Conservation (phyloP, 768 basidiomycete genomes). For the Boletus barrowsii region DNA sequence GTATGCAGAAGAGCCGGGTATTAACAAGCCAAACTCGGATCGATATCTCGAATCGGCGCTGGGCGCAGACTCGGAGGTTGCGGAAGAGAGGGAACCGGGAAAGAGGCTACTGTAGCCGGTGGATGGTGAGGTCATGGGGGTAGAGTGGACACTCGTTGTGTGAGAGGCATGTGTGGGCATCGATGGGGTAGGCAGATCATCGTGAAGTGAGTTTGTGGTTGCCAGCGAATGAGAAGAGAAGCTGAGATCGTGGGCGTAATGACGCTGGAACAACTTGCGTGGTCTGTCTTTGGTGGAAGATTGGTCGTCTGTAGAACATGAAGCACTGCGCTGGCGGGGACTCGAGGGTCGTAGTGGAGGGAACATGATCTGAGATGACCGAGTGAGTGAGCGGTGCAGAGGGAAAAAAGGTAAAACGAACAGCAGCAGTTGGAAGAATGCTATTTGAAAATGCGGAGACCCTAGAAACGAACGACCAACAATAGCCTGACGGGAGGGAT, state of each 20-base stretch:
- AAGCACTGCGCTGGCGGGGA: constrained; percentile 14
- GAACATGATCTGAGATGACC: constrained; percentile 18
- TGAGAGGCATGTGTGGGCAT: background rate
- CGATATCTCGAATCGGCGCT: constrained; percentile 8
- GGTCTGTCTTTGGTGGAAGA: constrained; percentile 5
- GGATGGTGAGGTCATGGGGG: constrained; percentile 26
- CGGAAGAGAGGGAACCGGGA: constrained; percentile 20
- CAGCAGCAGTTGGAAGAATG: background rate
- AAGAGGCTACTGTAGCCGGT: constrained; percentile 21
- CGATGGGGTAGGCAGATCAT: constrained; percentile 9
- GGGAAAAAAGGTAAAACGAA: background rate
- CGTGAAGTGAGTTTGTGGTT: constrained; percentile 6
- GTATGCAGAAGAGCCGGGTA: background rate
- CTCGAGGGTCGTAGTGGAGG: background rate
- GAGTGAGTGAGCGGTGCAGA: background rate
- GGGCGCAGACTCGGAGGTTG: constrained; percentile 24
- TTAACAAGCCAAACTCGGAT: constrained; percentile 18
- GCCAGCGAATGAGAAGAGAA: constrained; percentile 20
- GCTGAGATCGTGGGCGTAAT: constrained; percentile 11
- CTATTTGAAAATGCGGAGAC: constrained; percentile 2
- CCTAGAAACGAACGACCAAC: constrained; percentile 16
- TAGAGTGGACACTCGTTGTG: constrained; percentile 20
- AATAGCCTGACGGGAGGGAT: constrained; percentile 14
- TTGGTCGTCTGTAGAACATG: constrained; percentile 18
- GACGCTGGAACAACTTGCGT: constrained; percentile 12